Base-by-base conservation (phyloP, 495 filamentous ascomycete species). In the Penicillium crystallinum region DNA sequence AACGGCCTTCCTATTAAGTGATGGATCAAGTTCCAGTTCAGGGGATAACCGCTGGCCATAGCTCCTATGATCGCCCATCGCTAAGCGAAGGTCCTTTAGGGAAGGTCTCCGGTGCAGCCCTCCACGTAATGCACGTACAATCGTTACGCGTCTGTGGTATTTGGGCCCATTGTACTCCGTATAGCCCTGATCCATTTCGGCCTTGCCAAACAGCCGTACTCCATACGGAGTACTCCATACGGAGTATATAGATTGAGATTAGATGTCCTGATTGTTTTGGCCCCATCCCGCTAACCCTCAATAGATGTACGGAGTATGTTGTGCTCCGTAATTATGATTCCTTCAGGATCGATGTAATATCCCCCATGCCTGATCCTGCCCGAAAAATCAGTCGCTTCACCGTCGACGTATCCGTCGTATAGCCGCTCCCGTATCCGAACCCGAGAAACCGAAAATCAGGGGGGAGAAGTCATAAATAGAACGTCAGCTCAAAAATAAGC, bases 11-110 rank as follows among this genome's bases (percentile, higher is more conserved):
- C 62, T 62, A 34, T 54, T 65, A 61, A 37, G n/a, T 46, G 59
- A 63, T 60, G 33, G 57, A 53, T 57, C 55, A 27, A 27, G 23
- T 27, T 27, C 53, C 43, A 54, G 6, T 48, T 38, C 22, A 48
- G 46, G 48, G 53, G 50, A 53, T 59, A 62, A 58, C 56, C 46
- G 56, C 56, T 67, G 64, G 64, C 58, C 64, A 67, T 64, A 67
- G 64, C 64, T 67, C 21, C 29, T 43, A 47, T 54, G 51, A 54
- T 54, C 51, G 43, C 33, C 49, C 22, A 44, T 48, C 51, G 36
- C 51, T 54, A 47, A 46, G 43, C 43, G 51, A 54, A 22, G 43
- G 18, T 42, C 51, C 35, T 58, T 66, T 56, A 42, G 60, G 55
- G 18, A 57, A 53, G 57, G 29, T 36, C 53, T 53, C 62, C 62